Evolutionary conservation across 2,329 filamentous ascomycete species (phyloP), one percentile per base, ranked within the genome.

Genomic region (Aspergillus latus): DNA sequence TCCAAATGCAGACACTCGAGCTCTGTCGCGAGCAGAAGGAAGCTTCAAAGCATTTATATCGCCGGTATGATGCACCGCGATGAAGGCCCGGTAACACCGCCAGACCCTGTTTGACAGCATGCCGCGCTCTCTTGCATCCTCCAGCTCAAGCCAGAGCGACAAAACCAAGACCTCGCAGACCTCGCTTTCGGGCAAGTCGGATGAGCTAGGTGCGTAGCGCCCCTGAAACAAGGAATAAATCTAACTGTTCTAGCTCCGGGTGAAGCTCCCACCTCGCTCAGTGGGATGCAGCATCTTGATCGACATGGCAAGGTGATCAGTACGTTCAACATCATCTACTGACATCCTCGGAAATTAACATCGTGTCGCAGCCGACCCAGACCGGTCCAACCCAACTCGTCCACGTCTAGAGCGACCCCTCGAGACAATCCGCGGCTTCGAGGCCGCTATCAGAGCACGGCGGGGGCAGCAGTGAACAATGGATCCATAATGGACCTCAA

Each of bases 371-470:
- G 92, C 84, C 66, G 92, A 97, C 54, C 92, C 92, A 16, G 92
- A 97, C 74, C 83, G 85, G 62, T 95, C 91, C 42, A 97, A 97
- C 69, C 92, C 92, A 11, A 96, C 92, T 11, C 85, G 92, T 63
- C 88, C 84, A 67, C 86, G 92, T 68, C 88, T 90, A 83, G 92
- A 97, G 76, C 87, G 92, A 56, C 92, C 92, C 21, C 80, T 97
- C 45, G 92, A 96, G 67, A 97, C 92, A 1, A 96, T 97, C 66
- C 85, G 90, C 67, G 88, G 88, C 52, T 96, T 96, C 61, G 90
- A 97, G 73, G 89, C 88, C 37, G 90, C 90, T 52, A 95, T 96
- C 67, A 90, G 96, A 66, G 84, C 86, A 6, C 63, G 66, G 40
- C 65, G 65, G 15, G 61, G 64, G 40, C 59, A 66, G 88, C 34